Evolutionary conservation across 306 rosid genomes (phyloP).

Genomic region (Cotoneaster glaucophyllus): DNA sequence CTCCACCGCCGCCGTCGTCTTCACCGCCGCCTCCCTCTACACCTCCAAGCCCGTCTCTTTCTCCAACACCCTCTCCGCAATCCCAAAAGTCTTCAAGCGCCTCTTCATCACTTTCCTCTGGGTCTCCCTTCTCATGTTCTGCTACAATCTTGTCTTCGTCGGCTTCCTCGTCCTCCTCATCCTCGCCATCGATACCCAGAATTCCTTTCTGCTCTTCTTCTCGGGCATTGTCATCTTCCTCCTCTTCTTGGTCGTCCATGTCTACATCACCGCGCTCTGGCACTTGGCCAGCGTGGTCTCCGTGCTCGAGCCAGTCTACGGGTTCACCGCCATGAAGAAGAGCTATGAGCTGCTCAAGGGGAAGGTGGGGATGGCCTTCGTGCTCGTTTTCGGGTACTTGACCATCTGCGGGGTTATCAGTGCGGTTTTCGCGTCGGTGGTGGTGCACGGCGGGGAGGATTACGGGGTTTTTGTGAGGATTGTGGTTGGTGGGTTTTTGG

Average conservation of each 20-base stretch:
- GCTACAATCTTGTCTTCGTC: conserved; percentile 51
- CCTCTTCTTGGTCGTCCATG: conserved; percentile 61
- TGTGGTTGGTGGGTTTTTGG: conserved; percentile 75
- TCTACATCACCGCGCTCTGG: conserved; percentile 84
- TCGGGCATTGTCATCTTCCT: conserved; percentile 22
- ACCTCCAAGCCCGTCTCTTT: conserved; percentile 78
- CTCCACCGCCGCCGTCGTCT: conserved; percentile 91
- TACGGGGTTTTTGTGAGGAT: conserved; percentile 60
- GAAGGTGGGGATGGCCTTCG: conserved; percentile 40
- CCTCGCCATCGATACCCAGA: conserved; percentile 48
- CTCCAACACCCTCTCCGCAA: conserved; percentile 66
- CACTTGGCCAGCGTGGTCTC: conserved; percentile 91
- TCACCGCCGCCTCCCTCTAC: conserved; percentile 91
- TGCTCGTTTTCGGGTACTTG: conserved; percentile 53
- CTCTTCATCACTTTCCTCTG: conserved; percentile 77
- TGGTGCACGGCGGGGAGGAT: conserved; percentile 61
- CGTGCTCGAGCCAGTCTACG: conserved; percentile 74
- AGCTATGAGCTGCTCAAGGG: conserved; percentile 79
- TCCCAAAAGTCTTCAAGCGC: conserved; percentile 78
- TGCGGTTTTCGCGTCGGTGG: conserved; percentile 51
- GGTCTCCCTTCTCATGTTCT: conserved; percentile 67
- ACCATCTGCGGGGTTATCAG: conserved; percentile 43
- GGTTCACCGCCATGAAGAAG: conserved; percentile 76
- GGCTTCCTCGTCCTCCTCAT: conserved; percentile 36
- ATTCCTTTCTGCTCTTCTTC: conserved; percentile 27